Conservation (phyloP, 2,329 filamentous ascomycete species). For the Calonectria ilicicola region DNA sequence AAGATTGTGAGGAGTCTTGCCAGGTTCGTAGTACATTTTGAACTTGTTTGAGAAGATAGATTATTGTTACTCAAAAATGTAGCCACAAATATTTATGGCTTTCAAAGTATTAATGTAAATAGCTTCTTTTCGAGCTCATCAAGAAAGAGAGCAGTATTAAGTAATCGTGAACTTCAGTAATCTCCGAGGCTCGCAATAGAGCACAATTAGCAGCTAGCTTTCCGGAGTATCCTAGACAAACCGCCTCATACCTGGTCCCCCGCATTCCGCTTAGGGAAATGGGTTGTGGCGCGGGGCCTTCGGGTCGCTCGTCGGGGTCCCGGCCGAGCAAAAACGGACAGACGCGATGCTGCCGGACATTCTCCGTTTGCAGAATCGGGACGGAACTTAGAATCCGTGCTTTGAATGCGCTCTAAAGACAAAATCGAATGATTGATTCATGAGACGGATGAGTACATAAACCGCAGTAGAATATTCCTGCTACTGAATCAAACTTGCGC, state of each 20-base stretch:
- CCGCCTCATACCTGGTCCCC: background rate
- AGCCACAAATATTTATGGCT: background rate
- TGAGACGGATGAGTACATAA: background rate
- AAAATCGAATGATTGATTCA: background rate
- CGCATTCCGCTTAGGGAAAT: background rate
- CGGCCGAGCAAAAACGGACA: background rate
- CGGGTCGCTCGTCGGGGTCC: background rate
- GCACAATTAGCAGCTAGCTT: background rate
- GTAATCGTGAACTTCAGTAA: background rate
- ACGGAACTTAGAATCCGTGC: background rate
- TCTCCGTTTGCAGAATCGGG: background rate
- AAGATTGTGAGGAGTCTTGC: conserved; percentile 8
- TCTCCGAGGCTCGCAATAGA: background rate
- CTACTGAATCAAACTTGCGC: background rate
- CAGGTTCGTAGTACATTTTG: conserved; percentile 19
- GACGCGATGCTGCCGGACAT: background rate
- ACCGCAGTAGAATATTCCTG: background rate
- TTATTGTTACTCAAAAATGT: background rate
- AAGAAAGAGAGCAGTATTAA: background rate
- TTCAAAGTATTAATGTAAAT: background rate
- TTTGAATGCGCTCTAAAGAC: background rate
- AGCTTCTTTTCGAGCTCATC: background rate
- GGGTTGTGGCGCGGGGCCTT: background rate
- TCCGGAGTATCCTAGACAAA: background rate
- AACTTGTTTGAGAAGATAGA: background rate